These are phyloP conservation scores for Tarenaya hassleriana DNA, from an alignment of 345 rosid species.

Conservation along the genomic window DNA sequence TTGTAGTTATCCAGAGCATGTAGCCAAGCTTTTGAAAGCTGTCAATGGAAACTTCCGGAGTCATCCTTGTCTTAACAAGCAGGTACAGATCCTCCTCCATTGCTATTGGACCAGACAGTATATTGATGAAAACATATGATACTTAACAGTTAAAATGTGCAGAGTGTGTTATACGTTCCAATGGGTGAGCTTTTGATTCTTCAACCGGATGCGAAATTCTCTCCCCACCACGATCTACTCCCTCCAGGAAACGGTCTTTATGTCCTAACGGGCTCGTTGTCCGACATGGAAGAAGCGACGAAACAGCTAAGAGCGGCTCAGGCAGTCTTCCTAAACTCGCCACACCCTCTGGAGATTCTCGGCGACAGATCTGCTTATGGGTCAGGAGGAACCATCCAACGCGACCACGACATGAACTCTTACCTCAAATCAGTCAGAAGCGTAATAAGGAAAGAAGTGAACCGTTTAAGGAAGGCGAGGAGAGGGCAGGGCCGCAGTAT, in stretches of 20 bases:
- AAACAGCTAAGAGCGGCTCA: constrained; percentile 53
- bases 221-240: constrained; percentile 72
- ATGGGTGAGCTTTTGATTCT: constrained; percentile 85
- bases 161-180: constrained; percentile 68
- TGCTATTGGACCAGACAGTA: too few species aligned
- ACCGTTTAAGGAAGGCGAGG: constrained; percentile 44
- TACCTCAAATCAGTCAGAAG: constrained; percentile 52
- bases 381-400: constrained; percentile 60
- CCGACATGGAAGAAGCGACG: constrained; percentile 41
- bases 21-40: constrained; percentile 74
- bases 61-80: constrained; percentile 76
- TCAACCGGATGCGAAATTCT: constrained; percentile 74
- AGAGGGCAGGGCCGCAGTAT: constrained; percentile 51
- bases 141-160: neutral
- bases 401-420: constrained; percentile 82
- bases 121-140: neutral
- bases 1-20: constrained; percentile 72
- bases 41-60: constrained; percentile 69
- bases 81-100: constrained; percentile 31
- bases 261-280: constrained; percentile 33
- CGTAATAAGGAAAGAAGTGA: constrained; percentile 62
- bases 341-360: constrained; percentile 82
- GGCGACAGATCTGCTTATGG: constrained; percentile 75
- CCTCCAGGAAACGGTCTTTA: constrained; percentile 77
- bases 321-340: constrained; percentile 61